Base-by-base conservation (phyloP, 352 stramenopile species). In the Phytophthora pisi region DNA sequence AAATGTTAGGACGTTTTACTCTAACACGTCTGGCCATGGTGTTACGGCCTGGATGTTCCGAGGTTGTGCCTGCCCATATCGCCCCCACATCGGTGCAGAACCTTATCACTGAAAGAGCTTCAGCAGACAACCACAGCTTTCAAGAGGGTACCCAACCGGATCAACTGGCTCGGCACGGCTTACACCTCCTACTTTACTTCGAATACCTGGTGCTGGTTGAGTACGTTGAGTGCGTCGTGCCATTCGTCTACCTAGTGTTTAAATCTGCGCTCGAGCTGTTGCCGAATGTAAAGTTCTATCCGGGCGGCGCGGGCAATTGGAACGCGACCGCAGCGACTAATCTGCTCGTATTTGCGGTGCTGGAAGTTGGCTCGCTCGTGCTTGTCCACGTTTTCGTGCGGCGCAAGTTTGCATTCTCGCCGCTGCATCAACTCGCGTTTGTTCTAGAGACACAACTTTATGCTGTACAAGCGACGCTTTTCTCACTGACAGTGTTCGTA, bases 261-360 rank as follows among this genome's bases (percentile, higher is more conserved):
- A 66, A 70, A 30, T 30, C 64, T 2, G 40, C 70, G 30, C 57
- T 86, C 7, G 61, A 63, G 26, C 15, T 65, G 9, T 38, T 83
- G 13, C 72, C 74, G 10, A 73, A 72, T 40, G 68, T 60, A 20
- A 20, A 20, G 11, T 83, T 75, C 50, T 83, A 42, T 30, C 57
- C 30, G 57, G 5, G 31, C 20, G 56, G 28, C 5, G 6, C 18
- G n/a, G 31, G 55, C 11, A 10, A 3, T 13, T 2, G 20, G 20
- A 20, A 1, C 0, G 20, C 20, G 20, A 20, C 20, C 20, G 38
- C 26, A 16, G 42, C 30, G 40, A 24, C 13, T 2, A 54, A 54
- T 20, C 36, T 67, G 8, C 7, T 65, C 0, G 16, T 72, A 13
- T 79, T 77, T 67, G 53, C 51, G 1, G 1, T 49, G 18, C 64